phyloP scores from a whole-genome alignment of 208 protist genomes.

The Endotrypanum monterogeii region DNA sequence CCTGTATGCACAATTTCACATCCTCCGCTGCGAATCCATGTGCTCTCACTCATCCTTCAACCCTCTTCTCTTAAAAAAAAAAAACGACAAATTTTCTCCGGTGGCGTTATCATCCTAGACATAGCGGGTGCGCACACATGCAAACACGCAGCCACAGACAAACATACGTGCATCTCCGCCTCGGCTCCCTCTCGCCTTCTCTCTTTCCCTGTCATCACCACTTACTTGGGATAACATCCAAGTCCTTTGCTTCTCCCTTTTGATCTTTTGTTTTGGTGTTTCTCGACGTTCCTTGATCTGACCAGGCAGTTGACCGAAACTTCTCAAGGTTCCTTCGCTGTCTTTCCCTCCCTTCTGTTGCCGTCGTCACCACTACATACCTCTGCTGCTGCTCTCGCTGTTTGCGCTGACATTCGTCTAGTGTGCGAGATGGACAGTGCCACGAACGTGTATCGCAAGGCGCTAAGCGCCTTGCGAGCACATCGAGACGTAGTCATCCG shows the following conservation, averaged over 20 bases:
- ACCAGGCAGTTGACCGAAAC: too few species aligned
- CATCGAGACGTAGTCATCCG: slow-evolving; percentile 14
- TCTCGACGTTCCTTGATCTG: too few species aligned
- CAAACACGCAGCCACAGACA: too few species aligned
- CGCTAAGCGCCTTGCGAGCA: neutral
- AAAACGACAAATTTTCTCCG: too few species aligned
- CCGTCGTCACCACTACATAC: neutral
- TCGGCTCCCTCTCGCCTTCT: too few species aligned
- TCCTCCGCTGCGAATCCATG: neutral
- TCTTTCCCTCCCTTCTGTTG: neutral
- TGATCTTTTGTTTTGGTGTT: too few species aligned
- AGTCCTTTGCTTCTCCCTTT: neutral
- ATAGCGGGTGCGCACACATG: too few species aligned
- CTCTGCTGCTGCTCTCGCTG: neutral
- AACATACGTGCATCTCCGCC: too few species aligned
- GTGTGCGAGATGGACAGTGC: neutral
- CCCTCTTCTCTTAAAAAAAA: neutral
- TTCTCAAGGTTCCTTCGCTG: too few species aligned
- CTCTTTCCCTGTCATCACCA: too few species aligned
- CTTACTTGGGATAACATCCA: too few species aligned
- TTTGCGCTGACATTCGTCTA: neutral
- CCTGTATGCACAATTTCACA: neutral
- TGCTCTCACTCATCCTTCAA: neutral
- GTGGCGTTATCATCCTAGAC: too few species aligned
- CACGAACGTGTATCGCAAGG: neutral